A percentile compares a stretch with the other conserved stretches of the same genome.
These are phyloP conservation scores for Alternaria incomplexa DNA, from an alignment of 2,329 filamentous ascomycete genomes.

Conservation along the genomic window DNA sequence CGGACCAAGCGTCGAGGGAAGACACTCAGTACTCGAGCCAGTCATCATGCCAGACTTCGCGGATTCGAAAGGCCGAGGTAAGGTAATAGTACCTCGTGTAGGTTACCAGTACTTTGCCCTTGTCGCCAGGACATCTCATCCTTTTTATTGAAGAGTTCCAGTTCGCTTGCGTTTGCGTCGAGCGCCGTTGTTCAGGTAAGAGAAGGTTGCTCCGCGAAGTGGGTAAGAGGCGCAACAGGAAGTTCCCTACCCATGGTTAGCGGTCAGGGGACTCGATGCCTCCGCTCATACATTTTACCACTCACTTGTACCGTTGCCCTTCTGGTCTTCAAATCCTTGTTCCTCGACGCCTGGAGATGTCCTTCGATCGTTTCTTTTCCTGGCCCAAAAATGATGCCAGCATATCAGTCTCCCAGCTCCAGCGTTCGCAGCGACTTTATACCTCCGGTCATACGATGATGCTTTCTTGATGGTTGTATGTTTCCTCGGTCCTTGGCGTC, in stretches of 20 bases:
- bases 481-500: background rate
- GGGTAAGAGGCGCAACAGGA: background rate
- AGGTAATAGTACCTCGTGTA: background rate
- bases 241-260: background rate
- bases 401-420: background rate
- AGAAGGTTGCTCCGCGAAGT: background rate
- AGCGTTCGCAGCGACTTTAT: background rate
- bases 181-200: background rate
- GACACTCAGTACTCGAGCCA: background rate
- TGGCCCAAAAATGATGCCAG: background rate
- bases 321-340: background rate
- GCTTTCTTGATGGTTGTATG: background rate
- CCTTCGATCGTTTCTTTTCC: background rate
- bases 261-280: background rate
- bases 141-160: background rate
- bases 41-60: background rate
- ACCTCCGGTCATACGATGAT: background rate
- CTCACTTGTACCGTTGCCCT: background rate
- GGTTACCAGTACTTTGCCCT: background rate
- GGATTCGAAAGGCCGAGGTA: background rate
- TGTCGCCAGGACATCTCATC: background rate
- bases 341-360: background rate
- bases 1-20: background rate
- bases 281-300: background rate
- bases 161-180: background rate